Conservation (phyloP, 169 alveolate genomes). For the Plasmodium gaboni region DNA sequence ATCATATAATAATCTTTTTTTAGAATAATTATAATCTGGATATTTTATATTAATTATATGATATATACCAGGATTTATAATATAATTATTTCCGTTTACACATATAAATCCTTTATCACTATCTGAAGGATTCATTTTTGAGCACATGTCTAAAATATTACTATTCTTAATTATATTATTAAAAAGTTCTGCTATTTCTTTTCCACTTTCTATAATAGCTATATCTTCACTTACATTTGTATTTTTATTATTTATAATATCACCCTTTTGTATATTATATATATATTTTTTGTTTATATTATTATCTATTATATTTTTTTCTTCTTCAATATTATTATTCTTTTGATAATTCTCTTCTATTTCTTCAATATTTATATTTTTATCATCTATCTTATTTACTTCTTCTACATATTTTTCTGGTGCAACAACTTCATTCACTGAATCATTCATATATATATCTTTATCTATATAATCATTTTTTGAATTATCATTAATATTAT, state of each 20-base stretch:
- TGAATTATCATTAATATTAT: not conserved
- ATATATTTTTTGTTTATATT: not conserved
- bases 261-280: too few species aligned
- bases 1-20: too few species aligned
- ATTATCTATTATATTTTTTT: too few species aligned
- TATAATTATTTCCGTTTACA: conserved; percentile 32
- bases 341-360: too few species aligned
- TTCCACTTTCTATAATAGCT: too few species aligned
- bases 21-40: not conserved
- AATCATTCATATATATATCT: not conserved
- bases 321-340: too few species aligned
- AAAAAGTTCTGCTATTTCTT: too few species aligned
- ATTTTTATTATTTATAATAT: not conserved
- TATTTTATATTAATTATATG: conserved; percentile 37
- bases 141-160: not conserved
- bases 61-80: conserved; percentile 45
- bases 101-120: conserved; percentile 13
- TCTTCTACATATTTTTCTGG: not conserved
- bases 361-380: too few species aligned
- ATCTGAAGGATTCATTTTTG: not conserved
- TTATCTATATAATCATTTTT: not conserved
- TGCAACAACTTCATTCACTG: not conserved
- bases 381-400: not conserved
- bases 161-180: too few species aligned
- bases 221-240: not conserved